phyloP scores from a whole-genome alignment of 495 filamentous ascomycete genomes.

The Massariosphaeria phaeospora region DNA sequence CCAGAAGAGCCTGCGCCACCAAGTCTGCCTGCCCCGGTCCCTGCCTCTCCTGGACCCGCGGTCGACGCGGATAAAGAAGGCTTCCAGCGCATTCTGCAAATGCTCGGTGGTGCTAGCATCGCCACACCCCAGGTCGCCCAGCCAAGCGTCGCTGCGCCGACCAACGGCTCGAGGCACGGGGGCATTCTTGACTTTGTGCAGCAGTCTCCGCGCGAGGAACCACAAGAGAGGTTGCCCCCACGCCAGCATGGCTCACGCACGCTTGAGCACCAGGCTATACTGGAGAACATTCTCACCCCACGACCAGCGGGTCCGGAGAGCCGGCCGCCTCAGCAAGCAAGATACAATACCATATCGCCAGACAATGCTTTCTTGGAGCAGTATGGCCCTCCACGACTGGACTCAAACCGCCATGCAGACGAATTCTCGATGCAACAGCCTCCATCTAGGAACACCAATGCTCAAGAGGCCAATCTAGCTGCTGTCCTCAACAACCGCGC shows the following conservation, averaged over 20 bases:
- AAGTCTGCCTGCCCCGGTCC: constrained; percentile 27
- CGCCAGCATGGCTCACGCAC: constrained; percentile 22
- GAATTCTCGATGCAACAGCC: constrained; percentile 22
- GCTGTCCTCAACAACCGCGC: constrained; percentile 18
- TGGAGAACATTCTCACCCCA: constrained; percentile 26
- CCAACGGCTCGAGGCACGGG: constrained; percentile 15
- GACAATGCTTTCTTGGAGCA: constrained; percentile 19
- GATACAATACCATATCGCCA: constrained; percentile 24
- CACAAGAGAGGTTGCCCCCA: not conserved
- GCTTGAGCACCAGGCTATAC: constrained; percentile 22
- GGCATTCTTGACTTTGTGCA: constrained; percentile 14
- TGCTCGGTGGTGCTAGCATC: constrained; percentile 58
- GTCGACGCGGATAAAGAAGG: constrained; percentile 77
- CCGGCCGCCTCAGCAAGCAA: constrained; percentile 7
- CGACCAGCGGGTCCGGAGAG: constrained; percentile 16
- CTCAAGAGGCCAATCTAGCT: constrained; percentile 28
- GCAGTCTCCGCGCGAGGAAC: constrained; percentile 9
- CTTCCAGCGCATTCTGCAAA: constrained; percentile 81
- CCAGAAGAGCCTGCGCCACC: constrained; percentile 50
- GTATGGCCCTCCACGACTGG: constrained; percentile 20
- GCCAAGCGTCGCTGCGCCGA: not conserved
- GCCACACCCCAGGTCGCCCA: not conserved
- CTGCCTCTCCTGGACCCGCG: constrained; percentile 27
- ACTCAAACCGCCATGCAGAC: constrained; percentile 26
- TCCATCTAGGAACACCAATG: constrained; percentile 22